Evolutionary conservation across 768 basidiomycete species (phyloP).

Genomic region (Mycena galopus): DNA sequence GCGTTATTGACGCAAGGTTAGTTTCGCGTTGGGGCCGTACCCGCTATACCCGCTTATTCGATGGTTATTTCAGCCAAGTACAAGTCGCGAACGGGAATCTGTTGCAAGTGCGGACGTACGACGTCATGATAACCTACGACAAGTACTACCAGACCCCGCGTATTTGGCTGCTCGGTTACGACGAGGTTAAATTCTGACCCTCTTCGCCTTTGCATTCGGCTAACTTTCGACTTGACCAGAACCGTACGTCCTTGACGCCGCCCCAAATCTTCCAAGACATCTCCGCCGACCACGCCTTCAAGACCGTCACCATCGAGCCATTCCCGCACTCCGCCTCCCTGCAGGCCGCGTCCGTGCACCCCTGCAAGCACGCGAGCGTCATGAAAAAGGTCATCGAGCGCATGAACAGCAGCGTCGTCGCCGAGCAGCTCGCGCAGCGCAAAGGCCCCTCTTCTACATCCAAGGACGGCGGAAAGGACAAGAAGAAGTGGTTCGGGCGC

Average conservation of each 20-base stretch:
- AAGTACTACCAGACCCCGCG: constrained; percentile 99
- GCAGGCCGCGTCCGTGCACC: constrained; percentile 94
- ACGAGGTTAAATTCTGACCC: constrained; percentile 72
- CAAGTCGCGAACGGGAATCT: constrained; percentile 85
- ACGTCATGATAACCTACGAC: constrained; percentile 99
- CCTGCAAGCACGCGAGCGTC: constrained; percentile 98
- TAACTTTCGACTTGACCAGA: constrained; percentile 61
- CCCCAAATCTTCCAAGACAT: constrained; percentile 97
- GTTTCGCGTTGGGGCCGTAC: too few relatives aligned
- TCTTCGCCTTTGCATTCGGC: constrained; percentile 12
- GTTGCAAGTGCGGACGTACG: constrained; percentile 96
- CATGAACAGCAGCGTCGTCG: constrained; percentile 92
- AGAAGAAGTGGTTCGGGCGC: constrained; percentile 90
- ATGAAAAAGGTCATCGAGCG: constrained; percentile 99
- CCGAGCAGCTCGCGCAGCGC: constrained; percentile 81
- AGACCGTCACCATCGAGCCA: constrained; percentile 98
- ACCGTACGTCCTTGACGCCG: constrained; percentile 89
- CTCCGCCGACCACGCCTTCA: constrained; percentile 96
- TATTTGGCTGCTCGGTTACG: constrained; percentile 97
- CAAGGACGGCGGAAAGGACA: constrained; percentile 65
- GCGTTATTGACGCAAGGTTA: constrained; percentile 67
- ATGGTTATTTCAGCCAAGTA: constrained; percentile 58
- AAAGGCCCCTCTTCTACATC: constrained; percentile 46
- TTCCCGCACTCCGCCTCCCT: constrained; percentile 94
- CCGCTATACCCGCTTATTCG: neutral